Conservation (phyloP, 768 basidiomycete genomes). For the Dioszegia crocea region DNA sequence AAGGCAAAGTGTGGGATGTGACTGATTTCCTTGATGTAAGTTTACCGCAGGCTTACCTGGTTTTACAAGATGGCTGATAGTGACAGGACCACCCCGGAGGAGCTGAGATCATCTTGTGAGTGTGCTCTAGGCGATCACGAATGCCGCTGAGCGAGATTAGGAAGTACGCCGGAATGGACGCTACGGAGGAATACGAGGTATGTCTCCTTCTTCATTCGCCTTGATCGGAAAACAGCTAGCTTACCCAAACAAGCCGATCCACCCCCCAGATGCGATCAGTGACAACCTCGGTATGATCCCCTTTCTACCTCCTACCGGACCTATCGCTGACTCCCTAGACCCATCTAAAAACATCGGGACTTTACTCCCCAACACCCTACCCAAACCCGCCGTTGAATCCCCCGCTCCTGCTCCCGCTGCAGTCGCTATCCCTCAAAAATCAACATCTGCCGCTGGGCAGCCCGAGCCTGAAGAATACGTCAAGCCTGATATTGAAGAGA, state of each 20-base stretch:
- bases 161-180: constrained; percentile 78
- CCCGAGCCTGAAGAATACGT: constrained; percentile 28
- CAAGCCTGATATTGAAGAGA: constrained; percentile 50
- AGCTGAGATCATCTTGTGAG: constrained; percentile 64
- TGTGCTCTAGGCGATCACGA: background rate
- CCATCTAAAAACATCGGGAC: constrained; percentile 38
- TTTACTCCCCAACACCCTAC: constrained; percentile 30
- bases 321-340: constrained; percentile 14
- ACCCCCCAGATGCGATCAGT: constrained; percentile 74
- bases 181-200: constrained; percentile 57
- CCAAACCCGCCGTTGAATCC: constrained; percentile 17
- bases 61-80: background rate
- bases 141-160: constrained; percentile 12
- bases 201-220: background rate
- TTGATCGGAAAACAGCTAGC: constrained; percentile 36
- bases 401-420: constrained; percentile 21
- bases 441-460: background rate
- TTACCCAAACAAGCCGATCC: constrained; percentile 65
- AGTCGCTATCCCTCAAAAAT: constrained; percentile 6
- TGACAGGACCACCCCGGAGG: constrained; percentile 59
- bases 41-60: background rate
- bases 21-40: constrained; percentile 49
- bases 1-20: constrained; percentile 49
- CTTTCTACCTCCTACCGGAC: background rate
- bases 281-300: constrained; percentile 30